Evolutionary conservation across 1,284 basidiomycete genomes (phyloP).

Genomic region (Mycena sp.): DNA sequence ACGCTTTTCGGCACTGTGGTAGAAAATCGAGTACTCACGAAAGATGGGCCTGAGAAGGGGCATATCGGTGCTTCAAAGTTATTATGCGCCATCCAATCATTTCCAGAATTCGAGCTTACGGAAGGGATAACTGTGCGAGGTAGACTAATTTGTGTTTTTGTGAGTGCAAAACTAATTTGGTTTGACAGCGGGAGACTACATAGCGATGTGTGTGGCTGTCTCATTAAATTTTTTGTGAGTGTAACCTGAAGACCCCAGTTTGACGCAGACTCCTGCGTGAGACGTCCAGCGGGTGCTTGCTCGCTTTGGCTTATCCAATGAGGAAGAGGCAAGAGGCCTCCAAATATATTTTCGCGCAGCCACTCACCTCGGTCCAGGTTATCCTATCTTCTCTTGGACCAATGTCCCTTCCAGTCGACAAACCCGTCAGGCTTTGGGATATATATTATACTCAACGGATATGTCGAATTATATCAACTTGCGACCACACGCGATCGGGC

Average conservation of each 20-base stretch:
- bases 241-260: slow-evolving; percentile 33
- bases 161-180: not conserved
- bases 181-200: slow-evolving; percentile 56
- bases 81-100: not conserved
- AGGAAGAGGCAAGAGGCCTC: slow-evolving; percentile 47
- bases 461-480: slow-evolving; percentile 57
- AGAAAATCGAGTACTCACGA: slow-evolving; percentile 51
- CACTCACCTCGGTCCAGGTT: not conserved
- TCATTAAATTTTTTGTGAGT: not conserved
- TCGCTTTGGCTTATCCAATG: slow-evolving; percentile 49
- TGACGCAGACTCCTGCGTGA: slow-evolving; percentile 50
- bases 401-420: slow-evolving; percentile 51
- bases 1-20: slow-evolving; percentile 50
- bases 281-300: slow-evolving; percentile 52
- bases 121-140: slow-evolving; percentile 42
- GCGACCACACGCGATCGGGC: slow-evolving; percentile 50
- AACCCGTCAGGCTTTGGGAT: slow-evolving; percentile 46
- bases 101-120: slow-evolving; percentile 56
- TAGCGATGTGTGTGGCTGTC: slow-evolving; percentile 50
- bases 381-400: slow-evolving; percentile 41
- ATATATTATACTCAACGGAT: slow-evolving; percentile 53
- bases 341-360: slow-evolving; percentile 55
- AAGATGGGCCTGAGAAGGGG: slow-evolving; percentile 51
- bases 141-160: not conserved
- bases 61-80: slow-evolving; percentile 47